Evolutionary conservation across 139 green algal genomes (phyloP), one percentile per base, ranked within the genome.

Genomic region (Micractinium sp.): DNA sequence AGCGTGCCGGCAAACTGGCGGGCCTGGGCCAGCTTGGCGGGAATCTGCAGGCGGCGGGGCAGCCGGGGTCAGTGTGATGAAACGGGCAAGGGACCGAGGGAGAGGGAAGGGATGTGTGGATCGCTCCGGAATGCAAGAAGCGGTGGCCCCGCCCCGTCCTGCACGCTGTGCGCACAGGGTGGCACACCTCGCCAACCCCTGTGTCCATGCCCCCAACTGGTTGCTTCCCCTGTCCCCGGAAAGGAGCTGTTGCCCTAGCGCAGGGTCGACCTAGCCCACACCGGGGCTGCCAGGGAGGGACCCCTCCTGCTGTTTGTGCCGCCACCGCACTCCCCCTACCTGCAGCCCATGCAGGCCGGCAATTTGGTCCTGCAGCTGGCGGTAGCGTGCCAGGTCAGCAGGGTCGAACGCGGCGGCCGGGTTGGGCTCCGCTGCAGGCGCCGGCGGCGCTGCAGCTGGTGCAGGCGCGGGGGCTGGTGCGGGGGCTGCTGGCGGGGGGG

Each of bases 11-110:
- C 73, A 31, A 39, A 53, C 33, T 61, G 66, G 18, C n/a, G 41
- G 27, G 83, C 83, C 67, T 87, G 83, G 15, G 31, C 73, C 56
- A 87, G 33, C 66, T 81, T 87, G 83, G 38, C 14, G 13, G 38
- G 3, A 3, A 87, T 41, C 83, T 80, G 66, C 36, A 66, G 27
- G 2, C 16, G 74, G 1, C 16, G n/a, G 73, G 2, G 27, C 14
- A 18, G 36, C 13, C 29, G 33, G 74, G 25, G n/a, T n/a, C n/a
- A n/a, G n/a, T n/a, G n/a, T n/a, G n/a, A n/a, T n/a, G n/a, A n/a
- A n/a, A n/a, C n/a, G n/a, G n/a, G n/a, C n/a, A 31, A 15, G 31
- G 27, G 2, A 71, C 2, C 9, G 63, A 5, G 63, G 63, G 63
- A 9, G 47, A 9, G 20, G 20, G 63, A 71, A 2, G 20, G 63